Conservation (phyloP, 805 yeast genomes). For the Candida quercuum region DNA sequence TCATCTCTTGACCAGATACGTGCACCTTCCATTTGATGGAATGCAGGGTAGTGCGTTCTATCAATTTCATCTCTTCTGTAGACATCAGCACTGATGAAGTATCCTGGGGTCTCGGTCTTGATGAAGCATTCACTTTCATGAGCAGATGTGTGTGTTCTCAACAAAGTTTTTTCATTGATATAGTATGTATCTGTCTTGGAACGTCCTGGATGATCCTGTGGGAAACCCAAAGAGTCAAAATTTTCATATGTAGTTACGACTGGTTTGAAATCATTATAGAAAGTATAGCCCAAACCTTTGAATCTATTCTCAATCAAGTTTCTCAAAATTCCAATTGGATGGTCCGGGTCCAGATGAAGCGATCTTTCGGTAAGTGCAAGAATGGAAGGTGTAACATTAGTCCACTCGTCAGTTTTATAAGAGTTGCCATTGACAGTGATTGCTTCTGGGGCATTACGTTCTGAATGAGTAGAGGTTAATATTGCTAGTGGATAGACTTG, state of each 20-base stretch:
- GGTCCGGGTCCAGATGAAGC: slow-evolving; percentile 66
- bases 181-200: slow-evolving; percentile 91
- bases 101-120: slow-evolving; percentile 68
- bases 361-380: slow-evolving; percentile 62
- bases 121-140: slow-evolving; percentile 87
- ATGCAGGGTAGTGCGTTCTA: slow-evolving; percentile 93
- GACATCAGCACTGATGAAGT: slow-evolving; percentile 91
- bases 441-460: slow-evolving; percentile 22
- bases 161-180: slow-evolving; percentile 60
- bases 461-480: background rate
- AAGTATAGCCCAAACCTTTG: slow-evolving; percentile 62
- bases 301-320: slow-evolving; percentile 67
- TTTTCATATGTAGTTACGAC: slow-evolving; percentile 78
- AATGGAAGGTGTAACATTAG: slow-evolving; percentile 79
- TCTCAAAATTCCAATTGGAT: slow-evolving; percentile 86
- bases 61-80: slow-evolving; percentile 95
- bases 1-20: slow-evolving; percentile 66
- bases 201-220: slow-evolving; percentile 89
- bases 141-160: slow-evolving; percentile 95
- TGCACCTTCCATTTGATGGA: slow-evolving; percentile 98
- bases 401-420: slow-evolving; percentile 68
- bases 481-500: too few species aligned
- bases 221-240: slow-evolving; percentile 90
- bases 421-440: slow-evolving; percentile 41
- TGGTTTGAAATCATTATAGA: slow-evolving; percentile 76